Conservation (phyloP, 2,329 filamentous ascomycete species). For the Scedosporium apiospermum region DNA sequence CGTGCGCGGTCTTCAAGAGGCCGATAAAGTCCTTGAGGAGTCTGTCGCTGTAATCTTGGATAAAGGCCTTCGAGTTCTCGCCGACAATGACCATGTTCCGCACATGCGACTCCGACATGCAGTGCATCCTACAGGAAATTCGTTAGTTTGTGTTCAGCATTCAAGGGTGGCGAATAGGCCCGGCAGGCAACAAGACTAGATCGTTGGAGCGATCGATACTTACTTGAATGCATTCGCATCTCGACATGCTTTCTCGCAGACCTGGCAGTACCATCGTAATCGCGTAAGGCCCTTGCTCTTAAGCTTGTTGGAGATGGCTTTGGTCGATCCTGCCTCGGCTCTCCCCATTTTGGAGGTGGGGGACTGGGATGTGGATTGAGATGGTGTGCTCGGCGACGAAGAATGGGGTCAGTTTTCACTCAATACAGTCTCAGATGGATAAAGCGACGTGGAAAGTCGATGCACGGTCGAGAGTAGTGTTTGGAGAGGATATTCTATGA, state of each 20-base stretch:
- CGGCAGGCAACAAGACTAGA: no score
- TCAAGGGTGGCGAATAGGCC: neutral
- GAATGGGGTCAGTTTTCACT: no score
- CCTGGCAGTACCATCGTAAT: slow-evolving; percentile 83
- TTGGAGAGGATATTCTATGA: no score
- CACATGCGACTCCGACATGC: slow-evolving; percentile 74
- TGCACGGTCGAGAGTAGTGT: no score
- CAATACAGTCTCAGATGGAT: no score
- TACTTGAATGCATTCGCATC: slow-evolving; percentile 13
- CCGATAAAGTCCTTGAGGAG: slow-evolving; percentile 74
- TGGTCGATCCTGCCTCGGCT: slow-evolving; percentile 87
- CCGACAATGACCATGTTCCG: slow-evolving; percentile 83
- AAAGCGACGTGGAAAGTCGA: no score
- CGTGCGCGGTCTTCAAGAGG: slow-evolving; percentile 72
- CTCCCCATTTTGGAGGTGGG: slow-evolving; percentile 61
- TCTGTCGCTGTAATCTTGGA: slow-evolving; percentile 71
- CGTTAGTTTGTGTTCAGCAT: slow-evolving; percentile 31
- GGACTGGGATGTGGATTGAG: neutral
- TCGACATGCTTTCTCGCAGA: slow-evolving; percentile 47
- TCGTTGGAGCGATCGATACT: neutral
- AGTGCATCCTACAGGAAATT: slow-evolving; percentile 48
- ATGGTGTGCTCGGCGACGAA: neutral
- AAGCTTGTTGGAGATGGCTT: slow-evolving; percentile 82
- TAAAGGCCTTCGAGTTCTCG: slow-evolving; percentile 75
- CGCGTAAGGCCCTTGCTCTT: slow-evolving; percentile 72